Base-by-base conservation (phyloP, 2,329 filamentous ascomycete genomes). In the Clonostachys sp. region DNA sequence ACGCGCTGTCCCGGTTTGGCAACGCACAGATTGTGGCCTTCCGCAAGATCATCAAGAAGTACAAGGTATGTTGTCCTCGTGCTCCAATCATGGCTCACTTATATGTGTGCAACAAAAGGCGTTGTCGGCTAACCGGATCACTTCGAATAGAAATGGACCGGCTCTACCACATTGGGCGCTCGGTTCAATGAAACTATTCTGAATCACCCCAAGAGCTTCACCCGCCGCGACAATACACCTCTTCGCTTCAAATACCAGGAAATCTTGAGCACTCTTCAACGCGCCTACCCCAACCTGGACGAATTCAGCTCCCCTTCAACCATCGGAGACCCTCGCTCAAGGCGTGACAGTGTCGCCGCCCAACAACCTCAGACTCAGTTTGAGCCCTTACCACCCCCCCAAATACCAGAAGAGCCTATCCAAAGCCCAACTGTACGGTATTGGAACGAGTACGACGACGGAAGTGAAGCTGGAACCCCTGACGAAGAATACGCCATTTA, bases 401-500 rank as follows among this genome's bases (percentile, higher is more conserved):
- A 30, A 5, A 9, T 17, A 8, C n/a, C 13, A 4, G 18, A 34
- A 42, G 17, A 45, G 17, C 33, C 38, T n/a, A 12, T n/a, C 38
- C 13, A 34, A 12, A 24, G 30, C 10, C 54, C 64, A 6, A 49
- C 55, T 13, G 57, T 66, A 14, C 70, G 72, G 42, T 94, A 92
- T 61, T 95, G 89, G 89, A 92, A 89, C 63, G 89, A 95, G 63
- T 94, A 92, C 63, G 89, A 95, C 55, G 71, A 91, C 60, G 87
- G 87, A 9, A 90, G 89, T 61, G 87, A 91, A 47, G 70, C 67
- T 3, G 78, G 75, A 44, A 81, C 77, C 4, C 68, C 75, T 13
- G 75, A 82, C 41, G 77, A 80, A 35, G 78, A 77, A 33, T 94
- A 90, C 62, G 77, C 81, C 41, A 84, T 94, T 54, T 90, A 89